Base-by-base conservation (phyloP, 2,329 filamentous ascomycete species). In the Cladophialophora immunda region DNA sequence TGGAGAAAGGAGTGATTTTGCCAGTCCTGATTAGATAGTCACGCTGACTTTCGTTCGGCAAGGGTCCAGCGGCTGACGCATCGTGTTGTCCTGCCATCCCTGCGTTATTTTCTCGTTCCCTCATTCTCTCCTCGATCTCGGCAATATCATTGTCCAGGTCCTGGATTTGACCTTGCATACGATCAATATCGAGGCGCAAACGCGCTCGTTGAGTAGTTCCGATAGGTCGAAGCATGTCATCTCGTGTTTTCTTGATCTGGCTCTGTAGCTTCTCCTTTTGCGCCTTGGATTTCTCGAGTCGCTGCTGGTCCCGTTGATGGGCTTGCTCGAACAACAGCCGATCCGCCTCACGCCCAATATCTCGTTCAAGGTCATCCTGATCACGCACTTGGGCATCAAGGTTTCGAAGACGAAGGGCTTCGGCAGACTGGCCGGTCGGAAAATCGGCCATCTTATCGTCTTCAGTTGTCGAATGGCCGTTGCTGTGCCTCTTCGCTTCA, bases 1-100 rank as follows among this genome's bases (percentile, higher is more conserved):
- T 92, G 7, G 93, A 92, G 75, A 99, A 99, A 0, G 95, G 95
- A 0, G 95, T 99, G 72, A 99, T 98, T 80, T 98, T 98, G 68
- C 95, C 95, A 0, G 94, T 99, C 30, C 95, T 89, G 57, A 99
- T 95, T 55, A 99, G 86, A 76, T 92, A 99, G 55, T 97, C 94
- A 58, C 94, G 88, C 68, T 92, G 89, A 27, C 87, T 93, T 81
- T 98, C 95, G 67, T 92, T 92, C 1, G 92, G 89, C 64, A 94
- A 80, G 62, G 87, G 88, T 66, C 80, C 81, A 4, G 79, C 73
- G 29, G 82, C 80, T 60, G 81, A 79, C 15, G 76, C 75, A 34
- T 81, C 78, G 22, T 79, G 76, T 32, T 78, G 79, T 0, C 79
- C 73, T 9, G 83, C 81, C 1, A 81, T 79, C 3, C 79, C 78